Base-by-base conservation (phyloP, 2,329 filamentous ascomycete species). In the Sporothrix pallida region DNA sequence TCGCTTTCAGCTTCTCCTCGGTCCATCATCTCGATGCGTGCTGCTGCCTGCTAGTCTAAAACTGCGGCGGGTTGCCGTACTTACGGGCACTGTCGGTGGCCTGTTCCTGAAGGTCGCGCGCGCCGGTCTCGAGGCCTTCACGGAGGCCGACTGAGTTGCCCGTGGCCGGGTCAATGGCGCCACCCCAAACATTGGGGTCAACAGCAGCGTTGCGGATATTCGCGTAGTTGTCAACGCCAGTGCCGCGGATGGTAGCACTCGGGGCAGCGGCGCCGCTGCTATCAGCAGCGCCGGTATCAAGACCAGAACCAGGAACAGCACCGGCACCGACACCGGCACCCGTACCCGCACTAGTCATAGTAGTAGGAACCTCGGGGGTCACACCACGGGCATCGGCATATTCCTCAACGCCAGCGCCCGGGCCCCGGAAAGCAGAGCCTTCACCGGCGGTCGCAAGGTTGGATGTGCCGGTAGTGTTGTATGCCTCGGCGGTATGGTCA, bases 51-150 rank as follows among this genome's bases (percentile, higher is more conserved):
- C 23, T 60, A 23, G 23, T 26, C n/a, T 72, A 72, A 17, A 72
- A 72, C 10, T 72, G 60, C n/a, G 58, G 46, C 58, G 58, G 26
- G 58, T 65, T 72, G 70, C 70, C 70, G 46, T 72, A 72, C 48
- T 69, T 69, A 26, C 48, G 26, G 9, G 48, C 26, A 31, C 48
- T 54, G 3, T 54, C 67, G 7, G 23, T 26, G 3, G 23, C 67
- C 48, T 54, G 67, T 26, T 54, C 67, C 48, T 42, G 23, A 13
- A 54, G 26, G 13, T 42, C 67, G 48, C 26, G 48, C 5, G 26
- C 48, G 17, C 48, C 48, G n/a, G 65, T 37, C 13, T 68, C 65
- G 3, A 52, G 13, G 46, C 15, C 52, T 8, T 23, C 46, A 9
- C 67, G 67, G 26, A 69, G 67, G 10, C 67, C 67, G 17, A 50